Evolutionary conservation across 257 asterid genomes (phyloP).

Genomic region (Misopates orontium): DNA sequence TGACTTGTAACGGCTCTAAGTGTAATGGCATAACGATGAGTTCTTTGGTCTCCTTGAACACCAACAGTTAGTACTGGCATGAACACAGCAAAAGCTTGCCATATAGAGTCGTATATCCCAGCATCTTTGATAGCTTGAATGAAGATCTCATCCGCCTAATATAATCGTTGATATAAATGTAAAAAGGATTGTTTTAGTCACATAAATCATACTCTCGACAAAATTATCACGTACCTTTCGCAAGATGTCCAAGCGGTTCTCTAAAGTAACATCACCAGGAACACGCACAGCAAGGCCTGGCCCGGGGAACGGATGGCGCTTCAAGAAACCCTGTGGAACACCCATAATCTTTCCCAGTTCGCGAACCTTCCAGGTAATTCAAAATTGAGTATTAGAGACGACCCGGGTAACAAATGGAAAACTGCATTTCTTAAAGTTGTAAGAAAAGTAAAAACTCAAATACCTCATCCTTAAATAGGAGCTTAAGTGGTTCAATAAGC

Average conservation of each 20-base stretch:
- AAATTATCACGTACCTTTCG: constrained; percentile 57
- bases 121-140: constrained; percentile 89
- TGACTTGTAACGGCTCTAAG: constrained; percentile 98
- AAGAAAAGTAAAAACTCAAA: background rate
- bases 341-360: constrained; percentile 77
- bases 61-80: constrained; percentile 91
- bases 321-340: constrained; percentile 67
- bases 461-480: constrained; percentile 97
- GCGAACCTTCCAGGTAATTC: constrained; percentile 66
- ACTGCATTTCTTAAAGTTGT: too few relatives aligned
- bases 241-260: constrained; percentile 72
- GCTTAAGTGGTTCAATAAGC: constrained; percentile 97
- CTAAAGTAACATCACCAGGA: constrained; percentile 89
- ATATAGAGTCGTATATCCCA: constrained; percentile 80
- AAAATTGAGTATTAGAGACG: constrained; percentile 4
- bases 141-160: constrained; percentile 94
- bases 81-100: constrained; percentile 99
- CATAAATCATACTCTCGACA: background rate
- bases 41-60: constrained; percentile 98
- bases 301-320: constrained; percentile 96
- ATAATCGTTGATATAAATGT: constrained; percentile 1
- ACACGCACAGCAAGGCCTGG: constrained; percentile 94
- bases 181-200: background rate
- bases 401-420: background rate
- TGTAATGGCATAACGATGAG: constrained; percentile 85